Evolutionary conservation across 2,329 filamentous ascomycete species (phyloP).

Genomic region (Tolypocladium nubicola): DNA sequence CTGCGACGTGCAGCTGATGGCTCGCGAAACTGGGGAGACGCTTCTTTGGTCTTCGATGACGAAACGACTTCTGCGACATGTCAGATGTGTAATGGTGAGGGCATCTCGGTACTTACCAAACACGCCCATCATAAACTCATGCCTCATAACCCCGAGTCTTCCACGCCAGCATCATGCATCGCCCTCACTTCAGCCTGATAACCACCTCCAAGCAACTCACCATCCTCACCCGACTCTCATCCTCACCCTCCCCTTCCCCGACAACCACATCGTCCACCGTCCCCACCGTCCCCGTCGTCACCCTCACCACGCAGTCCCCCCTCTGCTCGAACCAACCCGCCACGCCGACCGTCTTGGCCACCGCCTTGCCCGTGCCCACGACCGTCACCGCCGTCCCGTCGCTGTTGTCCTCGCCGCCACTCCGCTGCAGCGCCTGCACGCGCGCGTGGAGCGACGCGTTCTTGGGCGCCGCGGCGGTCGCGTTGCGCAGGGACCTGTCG

Average conservation of each 20-base stretch:
- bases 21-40: not conserved
- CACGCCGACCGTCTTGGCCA: conserved; percentile 50
- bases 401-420: conserved; percentile 7
- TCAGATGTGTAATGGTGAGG: not conserved
- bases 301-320: conserved; percentile 43
- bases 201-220: conserved; percentile 41
- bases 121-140: not conserved
- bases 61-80: not conserved
- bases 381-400: conserved; percentile 38
- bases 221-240: conserved; percentile 32
- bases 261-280: conserved; percentile 56
- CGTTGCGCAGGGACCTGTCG: conserved; percentile 32
- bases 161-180: not conserved
- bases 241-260: conserved; percentile 25
- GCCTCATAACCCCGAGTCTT: not conserved
- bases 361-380: conserved; percentile 56
- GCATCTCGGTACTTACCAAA: not conserved
- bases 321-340: conserved; percentile 56
- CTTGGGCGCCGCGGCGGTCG: conserved; percentile 34
- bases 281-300: conserved; percentile 53
- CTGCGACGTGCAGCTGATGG: not conserved
- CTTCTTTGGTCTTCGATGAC: not conserved
- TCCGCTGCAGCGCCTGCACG: conserved; percentile 29
- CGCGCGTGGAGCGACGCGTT: conserved; percentile 34
- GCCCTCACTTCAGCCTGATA: conserved; percentile 32